Base-by-base conservation (phyloP, 768 basidiomycete species). In the Inosperma sp. region DNA sequence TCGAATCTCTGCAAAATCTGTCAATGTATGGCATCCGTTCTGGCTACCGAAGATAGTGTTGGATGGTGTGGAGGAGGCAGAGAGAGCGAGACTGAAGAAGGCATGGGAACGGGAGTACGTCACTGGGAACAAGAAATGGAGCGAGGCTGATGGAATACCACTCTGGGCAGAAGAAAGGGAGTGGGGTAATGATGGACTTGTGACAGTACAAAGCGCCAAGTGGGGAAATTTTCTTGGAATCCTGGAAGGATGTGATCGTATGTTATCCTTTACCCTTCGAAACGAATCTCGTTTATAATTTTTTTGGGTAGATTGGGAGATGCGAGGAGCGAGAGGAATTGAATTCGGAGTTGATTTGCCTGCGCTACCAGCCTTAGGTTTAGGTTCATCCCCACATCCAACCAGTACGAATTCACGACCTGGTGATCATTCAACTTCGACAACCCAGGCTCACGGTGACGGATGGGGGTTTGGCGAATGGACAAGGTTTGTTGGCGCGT, bases 141-240 rank as follows among this genome's bases (percentile, higher is more conserved):
- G 25, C 50, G 45, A 27, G 31, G 44, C 30, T 16, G 52, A 57
- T 1, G 56, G 62, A 13, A 55, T 60, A 3, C 73, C 76, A 1
- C 58, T 76, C 5, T 82, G 80, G 77, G 72, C 71, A 14, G 69
- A 69, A 46, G 79, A 81, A 34, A 61, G 71, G 14, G 72, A 79
- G 42, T 83, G 84, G 80, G 94, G 93, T 0, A 94, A 96, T 63
- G 94, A 97, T 60, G 93, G 92, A 0, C 75, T 97, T 29, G 94
- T 98, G 13, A 86, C 86, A 13, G 76, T 99, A n/a, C 83, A 88
- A 57, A 89, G 87, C 59, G 92, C 96, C 5, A 83, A 84, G 56
- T 98, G 95, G 94, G 96, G 96, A 14, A 90, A 96, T 62, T 97
- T 93, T 65, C 70, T 99, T 26, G 96, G 96, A 3, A 81, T 81